These are phyloP conservation scores for Rhodotorula kratochvilovae DNA, from an alignment of 768 basidiomycete species.

Conservation along the genomic window DNA sequence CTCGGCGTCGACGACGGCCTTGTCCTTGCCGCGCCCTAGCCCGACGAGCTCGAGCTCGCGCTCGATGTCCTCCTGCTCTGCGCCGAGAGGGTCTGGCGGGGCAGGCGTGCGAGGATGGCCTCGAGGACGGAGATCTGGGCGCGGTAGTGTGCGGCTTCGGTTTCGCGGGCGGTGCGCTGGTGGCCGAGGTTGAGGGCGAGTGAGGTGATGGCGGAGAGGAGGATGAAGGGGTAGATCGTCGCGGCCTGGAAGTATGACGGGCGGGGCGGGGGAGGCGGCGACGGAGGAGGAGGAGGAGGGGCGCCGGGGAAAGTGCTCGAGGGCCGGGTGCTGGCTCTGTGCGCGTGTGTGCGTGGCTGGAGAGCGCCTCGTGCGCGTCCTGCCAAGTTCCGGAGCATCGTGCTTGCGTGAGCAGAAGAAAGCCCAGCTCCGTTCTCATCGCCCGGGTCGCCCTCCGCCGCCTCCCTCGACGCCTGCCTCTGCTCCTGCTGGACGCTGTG, in stretches of 20 bases:
- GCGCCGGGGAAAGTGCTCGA: background rate
- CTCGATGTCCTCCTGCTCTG: slow-evolving; percentile 42
- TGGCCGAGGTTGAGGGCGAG: slow-evolving; percentile 36
- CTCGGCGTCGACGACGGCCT: slow-evolving; percentile 12
- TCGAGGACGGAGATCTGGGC: slow-evolving; percentile 47
- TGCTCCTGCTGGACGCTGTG: no score
- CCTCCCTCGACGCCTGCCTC: no score
- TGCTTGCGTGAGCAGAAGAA: background rate
- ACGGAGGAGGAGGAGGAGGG: background rate
- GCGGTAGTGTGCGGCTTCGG: background rate
- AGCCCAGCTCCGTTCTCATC: background rate
- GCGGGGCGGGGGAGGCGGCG: slow-evolving; percentile 18
- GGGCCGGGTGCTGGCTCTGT: background rate
- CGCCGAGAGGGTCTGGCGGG: background rate
- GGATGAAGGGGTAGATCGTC: slow-evolving; percentile 37
- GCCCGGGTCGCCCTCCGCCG: background rate
- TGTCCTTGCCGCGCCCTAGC: slow-evolving; percentile 36
- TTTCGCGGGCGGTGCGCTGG: slow-evolving; percentile 9
- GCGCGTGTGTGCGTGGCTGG: background rate
- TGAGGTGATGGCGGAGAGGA: slow-evolving; percentile 36
- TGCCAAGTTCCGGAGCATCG: background rate
- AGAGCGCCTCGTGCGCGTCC: background rate
- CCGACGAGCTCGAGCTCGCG: slow-evolving; percentile 48
- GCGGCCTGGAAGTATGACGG: slow-evolving; percentile 8
- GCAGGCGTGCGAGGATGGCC: slow-evolving; percentile 38